A percentile compares a stretch with the other conserved stretches of the same genome.
These are phyloP conservation scores for Phaeosphaeria sp. DNA, from an alignment of 2,329 filamentous ascomycete species.

Conservation along the genomic window DNA sequence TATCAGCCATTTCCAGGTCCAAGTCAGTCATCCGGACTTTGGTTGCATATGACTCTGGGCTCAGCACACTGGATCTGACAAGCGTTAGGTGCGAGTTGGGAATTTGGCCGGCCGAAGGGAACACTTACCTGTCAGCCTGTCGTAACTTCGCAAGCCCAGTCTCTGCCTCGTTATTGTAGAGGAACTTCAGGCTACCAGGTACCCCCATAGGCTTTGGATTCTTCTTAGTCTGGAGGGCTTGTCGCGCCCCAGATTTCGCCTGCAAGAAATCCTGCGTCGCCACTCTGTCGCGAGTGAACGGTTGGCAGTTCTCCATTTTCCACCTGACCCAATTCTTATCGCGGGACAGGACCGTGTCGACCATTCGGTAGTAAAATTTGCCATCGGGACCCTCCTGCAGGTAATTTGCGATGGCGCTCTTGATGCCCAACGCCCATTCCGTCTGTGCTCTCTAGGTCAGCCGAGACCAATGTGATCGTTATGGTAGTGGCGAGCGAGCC, in stretches of 20 bases:
- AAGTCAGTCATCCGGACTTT: constrained; percentile 82
- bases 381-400: constrained; percentile 82
- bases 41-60: constrained; percentile 71
- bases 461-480: constrained; percentile 35
- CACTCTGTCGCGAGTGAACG: constrained; percentile 79
- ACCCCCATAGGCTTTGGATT: constrained; percentile 58
- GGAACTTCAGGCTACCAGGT: constrained; percentile 62
- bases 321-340: constrained; percentile 99
- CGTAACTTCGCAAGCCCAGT: constrained; percentile 74
- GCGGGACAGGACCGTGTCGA: constrained; percentile 91
- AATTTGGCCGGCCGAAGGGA: constrained; percentile 33
- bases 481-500: constrained; percentile 20
- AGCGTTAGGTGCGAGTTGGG: constrained; percentile 29
- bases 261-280: constrained; percentile 71
- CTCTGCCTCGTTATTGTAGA: constrained; percentile 69
- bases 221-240: constrained; percentile 73
- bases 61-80: constrained; percentile 71
- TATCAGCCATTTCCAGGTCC: constrained; percentile 81
- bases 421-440: constrained; percentile 84
- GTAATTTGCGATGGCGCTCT: constrained; percentile 79
- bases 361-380: constrained; percentile 93
- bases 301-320: constrained; percentile 93
- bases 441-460: constrained; percentile 60
- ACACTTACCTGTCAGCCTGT: constrained; percentile 59
- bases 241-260: constrained; percentile 70